These are phyloP conservation scores for Hanseniaspora mollemarum DNA, from an alignment of 805 yeast genomes.

Conservation along the genomic window DNA sequence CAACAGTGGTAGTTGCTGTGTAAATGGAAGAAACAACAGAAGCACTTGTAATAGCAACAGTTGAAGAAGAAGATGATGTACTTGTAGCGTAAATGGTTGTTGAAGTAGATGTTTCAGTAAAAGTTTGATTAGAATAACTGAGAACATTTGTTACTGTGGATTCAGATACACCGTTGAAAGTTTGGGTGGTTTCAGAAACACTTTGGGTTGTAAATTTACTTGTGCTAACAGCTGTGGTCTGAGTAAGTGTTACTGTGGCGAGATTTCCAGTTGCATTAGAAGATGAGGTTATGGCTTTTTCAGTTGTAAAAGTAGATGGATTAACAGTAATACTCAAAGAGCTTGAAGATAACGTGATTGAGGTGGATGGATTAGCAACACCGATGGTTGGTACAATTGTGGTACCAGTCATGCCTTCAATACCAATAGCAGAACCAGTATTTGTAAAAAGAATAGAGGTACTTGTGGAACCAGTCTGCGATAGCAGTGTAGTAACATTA, in stretches of 20 bases:
- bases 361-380: slow-evolving; percentile 28
- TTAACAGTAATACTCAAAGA: slow-evolving; percentile 25
- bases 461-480: slow-evolving; percentile 19
- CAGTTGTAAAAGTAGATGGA: slow-evolving; percentile 27
- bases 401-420: slow-evolving; percentile 24
- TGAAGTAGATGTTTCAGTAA: neutral
- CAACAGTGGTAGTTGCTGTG: slow-evolving; percentile 19
- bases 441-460: slow-evolving; percentile 19
- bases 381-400: slow-evolving; percentile 27
- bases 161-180: slow-evolving; percentile 18
- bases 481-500: slow-evolving; percentile 17
- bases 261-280: slow-evolving; percentile 16
- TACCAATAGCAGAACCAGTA: slow-evolving; percentile 16
- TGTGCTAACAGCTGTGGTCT: slow-evolving; percentile 14
- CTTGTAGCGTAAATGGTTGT: neutral
- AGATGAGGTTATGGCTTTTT: slow-evolving; percentile 17
- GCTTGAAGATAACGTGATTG: slow-evolving; percentile 25
- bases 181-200: slow-evolving; percentile 11
- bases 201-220: slow-evolving; percentile 4
- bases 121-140: neutral
- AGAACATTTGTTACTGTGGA: slow-evolving; percentile 17
- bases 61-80: slow-evolving; percentile 4
- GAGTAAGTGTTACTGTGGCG: slow-evolving; percentile 13
- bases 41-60: slow-evolving; percentile 11
- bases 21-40: slow-evolving; percentile 15